A percentile compares a stretch with the other conserved stretches of the same genome.
Evolutionary conservation across 371 early-diverging fungal genomes (phyloP).

Genomic region (Homolaphlyctis polyrhiza): DNA sequence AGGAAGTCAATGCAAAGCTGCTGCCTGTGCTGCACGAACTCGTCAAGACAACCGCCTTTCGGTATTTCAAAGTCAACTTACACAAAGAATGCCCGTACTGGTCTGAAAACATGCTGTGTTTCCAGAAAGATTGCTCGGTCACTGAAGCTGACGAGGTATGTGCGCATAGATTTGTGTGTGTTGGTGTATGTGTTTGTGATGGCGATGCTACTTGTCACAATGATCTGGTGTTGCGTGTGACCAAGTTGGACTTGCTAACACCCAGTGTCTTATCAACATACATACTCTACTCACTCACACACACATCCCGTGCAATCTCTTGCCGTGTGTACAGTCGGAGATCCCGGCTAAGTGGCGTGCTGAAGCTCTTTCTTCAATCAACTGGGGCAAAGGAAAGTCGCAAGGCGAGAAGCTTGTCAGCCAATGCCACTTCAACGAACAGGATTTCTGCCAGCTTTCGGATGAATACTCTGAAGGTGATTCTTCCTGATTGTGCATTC

Average conservation of each 20-base stretch:
- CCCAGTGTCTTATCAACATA: too few relatives aligned
- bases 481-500: too few relatives aligned
- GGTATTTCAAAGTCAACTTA: slow-evolving; percentile 86
- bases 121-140: slow-evolving; percentile 83
- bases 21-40: slow-evolving; percentile 56
- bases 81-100: slow-evolving; percentile 92
- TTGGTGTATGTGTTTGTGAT: too few relatives aligned
- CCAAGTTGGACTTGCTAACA: too few relatives aligned
- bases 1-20: slow-evolving; percentile 63
- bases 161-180: background rate
- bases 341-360: slow-evolving; percentile 38
- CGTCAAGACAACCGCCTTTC: slow-evolving; percentile 77
- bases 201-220: too few relatives aligned
- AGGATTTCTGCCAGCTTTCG: slow-evolving; percentile 87
- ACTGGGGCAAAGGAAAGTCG: slow-evolving; percentile 12
- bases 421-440: slow-evolving; percentile 61
- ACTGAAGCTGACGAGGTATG: slow-evolving; percentile 66
- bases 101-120: slow-evolving; percentile 76
- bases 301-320: too few relatives aligned
- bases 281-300: too few relatives aligned
- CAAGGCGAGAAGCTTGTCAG: slow-evolving; percentile 16
- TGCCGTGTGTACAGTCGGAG: slow-evolving; percentile 30
- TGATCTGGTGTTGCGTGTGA: too few relatives aligned
- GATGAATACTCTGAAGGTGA: slow-evolving; percentile 65
- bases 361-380: slow-evolving; percentile 29